Evolutionary conservation across 495 filamentous ascomycete species (phyloP), one percentile per base, ranked within the genome.

Genomic region (Daldinia concentrica): DNA sequence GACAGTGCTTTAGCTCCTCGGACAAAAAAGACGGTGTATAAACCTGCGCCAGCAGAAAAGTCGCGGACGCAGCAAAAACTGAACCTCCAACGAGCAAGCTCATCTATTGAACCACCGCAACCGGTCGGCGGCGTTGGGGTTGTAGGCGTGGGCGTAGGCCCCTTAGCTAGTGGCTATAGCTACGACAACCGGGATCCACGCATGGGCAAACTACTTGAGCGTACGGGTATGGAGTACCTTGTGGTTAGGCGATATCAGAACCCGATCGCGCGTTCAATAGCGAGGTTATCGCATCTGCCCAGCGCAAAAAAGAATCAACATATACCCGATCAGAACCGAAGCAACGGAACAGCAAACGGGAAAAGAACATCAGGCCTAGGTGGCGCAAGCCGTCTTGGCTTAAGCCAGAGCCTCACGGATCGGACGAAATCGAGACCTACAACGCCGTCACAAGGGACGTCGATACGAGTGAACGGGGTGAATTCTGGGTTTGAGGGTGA

Each of bases 11-110:
- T 83, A 8, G 77, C 74, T 19, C 79, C 81, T 2, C 74, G 79
- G 24, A 78, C 78, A 15, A 72, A 54, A 66, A 78, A 72, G 36
- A 63, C 74, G 22, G 67, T 68, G 8, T 74, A 68, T 12, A 70
- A 72, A 17, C 71, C 78, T 27, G 71, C 78, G 52, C 83, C 83
- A 4, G 79, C 83, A 0, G 86, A 87, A 30, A 82, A 86, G 65
- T 90, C 86, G 62, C 82, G 90, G 22, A 91, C 88, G 5, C 90
- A 92, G 76, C 90, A 92, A 72, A 92, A 92, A 64, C 79, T 92
- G 12, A 87, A 90, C 80, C 85, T 92, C 1, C 89, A 92, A 76
- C 83, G 90, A 24, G 89, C 88, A 15, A 89, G 86, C 69, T 90
- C 89, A 5, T 85, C 82, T 66, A 83, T 91, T n/a, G 89, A 91